Evolutionary conservation across 345 rosid genomes (phyloP).

Genomic region (Nephelium lappaceum): DNA sequence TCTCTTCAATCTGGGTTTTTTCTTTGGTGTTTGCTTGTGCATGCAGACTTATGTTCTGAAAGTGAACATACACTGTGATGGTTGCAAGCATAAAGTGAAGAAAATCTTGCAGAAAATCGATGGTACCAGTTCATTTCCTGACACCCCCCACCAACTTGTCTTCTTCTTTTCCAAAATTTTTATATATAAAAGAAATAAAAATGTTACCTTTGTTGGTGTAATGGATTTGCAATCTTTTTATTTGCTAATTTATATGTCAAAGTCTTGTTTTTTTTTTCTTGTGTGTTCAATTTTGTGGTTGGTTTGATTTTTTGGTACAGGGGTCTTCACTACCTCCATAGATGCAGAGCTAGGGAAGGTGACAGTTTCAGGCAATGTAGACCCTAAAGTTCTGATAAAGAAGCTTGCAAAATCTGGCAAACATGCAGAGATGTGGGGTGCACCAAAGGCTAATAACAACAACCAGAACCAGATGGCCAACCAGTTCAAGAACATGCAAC

Average conservation of each 20-base stretch:
- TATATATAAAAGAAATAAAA: neutral
- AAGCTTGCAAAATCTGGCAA: slow-evolving; percentile 90
- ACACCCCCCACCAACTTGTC: neutral
- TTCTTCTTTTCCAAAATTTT: neutral
- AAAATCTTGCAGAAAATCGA: slow-evolving; percentile 92
- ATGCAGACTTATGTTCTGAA: slow-evolving; percentile 94
- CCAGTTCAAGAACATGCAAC: slow-evolving; percentile 78
- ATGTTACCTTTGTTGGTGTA: neutral
- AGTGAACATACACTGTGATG: slow-evolving; percentile 97
- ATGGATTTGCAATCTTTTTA: neutral
- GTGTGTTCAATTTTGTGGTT: slow-evolving; percentile 4
- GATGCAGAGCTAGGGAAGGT: slow-evolving; percentile 90
- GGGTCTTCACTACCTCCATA: slow-evolving; percentile 73
- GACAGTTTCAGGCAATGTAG: slow-evolving; percentile 75
- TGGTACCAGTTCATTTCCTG: slow-evolving; percentile 43
- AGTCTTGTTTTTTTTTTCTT: neutral
- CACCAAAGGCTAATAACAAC: slow-evolving; percentile 51
- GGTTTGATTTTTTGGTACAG: slow-evolving; percentile 33
- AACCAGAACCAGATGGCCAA: slow-evolving; percentile 57
- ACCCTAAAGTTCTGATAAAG: slow-evolving; percentile 70
- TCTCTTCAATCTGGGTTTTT: slow-evolving; percentile 21
- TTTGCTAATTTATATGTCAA: neutral
- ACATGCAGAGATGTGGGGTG: slow-evolving; percentile 89
- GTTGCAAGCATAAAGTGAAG: slow-evolving; percentile 90
- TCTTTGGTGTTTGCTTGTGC: slow-evolving; percentile 35